phyloP scores from a whole-genome alignment of 495 filamentous ascomycete genomes.

The Diplogelasinospora grovesii region DNA sequence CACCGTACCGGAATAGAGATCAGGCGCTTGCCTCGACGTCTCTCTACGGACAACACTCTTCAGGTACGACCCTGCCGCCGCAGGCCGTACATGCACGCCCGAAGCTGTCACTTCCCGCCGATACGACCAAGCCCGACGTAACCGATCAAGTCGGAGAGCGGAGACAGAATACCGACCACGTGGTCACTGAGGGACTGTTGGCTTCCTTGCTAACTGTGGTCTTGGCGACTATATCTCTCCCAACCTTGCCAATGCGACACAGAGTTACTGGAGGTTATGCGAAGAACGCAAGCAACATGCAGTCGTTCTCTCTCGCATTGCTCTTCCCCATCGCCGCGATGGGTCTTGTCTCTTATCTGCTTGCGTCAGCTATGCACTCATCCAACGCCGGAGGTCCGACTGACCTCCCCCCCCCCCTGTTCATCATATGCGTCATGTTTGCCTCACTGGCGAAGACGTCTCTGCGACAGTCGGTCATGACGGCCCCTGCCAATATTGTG shows the following conservation, averaged over 20 bases:
- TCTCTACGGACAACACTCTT: too few species aligned
- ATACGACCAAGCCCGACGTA: too few species aligned
- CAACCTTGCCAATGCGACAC: conserved; percentile 20
- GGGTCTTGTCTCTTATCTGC: conserved; percentile 30
- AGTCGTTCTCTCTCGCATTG: neutral
- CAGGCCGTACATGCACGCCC: too few species aligned
- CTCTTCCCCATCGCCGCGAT: conserved; percentile 23
- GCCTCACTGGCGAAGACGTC: conserved; percentile 12
- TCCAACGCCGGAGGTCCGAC: conserved; percentile 6
- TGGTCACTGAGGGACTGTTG: too few species aligned
- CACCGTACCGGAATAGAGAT: too few species aligned
- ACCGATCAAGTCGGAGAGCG: too few species aligned
- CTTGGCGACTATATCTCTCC: conserved; percentile 9
- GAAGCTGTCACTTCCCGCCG: too few species aligned
- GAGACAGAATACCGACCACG: too few species aligned
- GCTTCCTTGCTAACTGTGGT: conserved; percentile 5
- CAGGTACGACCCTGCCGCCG: too few species aligned
- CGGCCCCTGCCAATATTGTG: conserved; percentile 4
- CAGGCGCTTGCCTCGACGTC: too few species aligned
- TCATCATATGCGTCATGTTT: conserved; percentile 15
- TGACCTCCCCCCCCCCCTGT: conserved; percentile 7
- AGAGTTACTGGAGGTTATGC: conserved; percentile 6
- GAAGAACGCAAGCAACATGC: neutral
- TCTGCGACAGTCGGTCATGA: conserved; percentile 1
- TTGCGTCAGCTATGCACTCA: conserved; percentile 11